Percentiles rank a stretch among this genome's conserved stretches.
phyloP scores from a whole-genome alignment of 495 filamentous ascomycete species.

The Aspergillus hancockii region DNA sequence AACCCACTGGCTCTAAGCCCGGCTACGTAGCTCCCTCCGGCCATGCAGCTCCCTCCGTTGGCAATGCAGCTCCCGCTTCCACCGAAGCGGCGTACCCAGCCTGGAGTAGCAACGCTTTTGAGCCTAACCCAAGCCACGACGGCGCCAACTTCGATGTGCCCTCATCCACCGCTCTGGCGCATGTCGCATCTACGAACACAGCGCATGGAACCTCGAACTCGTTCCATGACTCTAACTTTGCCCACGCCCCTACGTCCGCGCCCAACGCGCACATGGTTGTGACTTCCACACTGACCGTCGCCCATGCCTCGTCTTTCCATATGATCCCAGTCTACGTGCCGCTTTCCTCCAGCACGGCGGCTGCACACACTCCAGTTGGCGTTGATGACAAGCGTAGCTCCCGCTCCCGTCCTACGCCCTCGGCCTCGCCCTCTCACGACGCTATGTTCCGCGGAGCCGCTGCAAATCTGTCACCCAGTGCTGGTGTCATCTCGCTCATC shows the following conservation, averaged over 20 bases:
- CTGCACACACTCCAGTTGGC: neutral
- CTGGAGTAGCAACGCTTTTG: no score
- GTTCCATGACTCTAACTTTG: no score
- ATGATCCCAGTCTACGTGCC: constrained; percentile 39
- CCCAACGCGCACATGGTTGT: constrained; percentile 5
- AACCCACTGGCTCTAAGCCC: no score
- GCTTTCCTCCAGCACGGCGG: constrained; percentile 10
- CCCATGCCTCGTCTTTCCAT: constrained; percentile 20
- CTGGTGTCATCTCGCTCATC: constrained; percentile 29
- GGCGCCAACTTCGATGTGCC: neutral
- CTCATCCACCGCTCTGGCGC: neutral
- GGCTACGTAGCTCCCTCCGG: no score
- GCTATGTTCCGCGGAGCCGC: constrained; percentile 32
- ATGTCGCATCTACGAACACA: neutral
- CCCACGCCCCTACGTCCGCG: neutral
- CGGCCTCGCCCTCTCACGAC: constrained; percentile 12
- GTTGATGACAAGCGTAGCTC: constrained; percentile 17
- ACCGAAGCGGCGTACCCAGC: neutral
- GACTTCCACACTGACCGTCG: constrained; percentile 8
- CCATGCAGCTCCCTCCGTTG: no score
- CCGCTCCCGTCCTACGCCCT: constrained; percentile 8
- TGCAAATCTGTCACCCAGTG: constrained; percentile 23
- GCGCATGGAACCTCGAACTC: neutral
- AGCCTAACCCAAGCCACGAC: neutral
- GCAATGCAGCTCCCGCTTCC: neutral